These are phyloP conservation scores for Pseudozyma flocculosa DNA, from an alignment of 1,284 basidiomycete species.

Conservation along the genomic window DNA sequence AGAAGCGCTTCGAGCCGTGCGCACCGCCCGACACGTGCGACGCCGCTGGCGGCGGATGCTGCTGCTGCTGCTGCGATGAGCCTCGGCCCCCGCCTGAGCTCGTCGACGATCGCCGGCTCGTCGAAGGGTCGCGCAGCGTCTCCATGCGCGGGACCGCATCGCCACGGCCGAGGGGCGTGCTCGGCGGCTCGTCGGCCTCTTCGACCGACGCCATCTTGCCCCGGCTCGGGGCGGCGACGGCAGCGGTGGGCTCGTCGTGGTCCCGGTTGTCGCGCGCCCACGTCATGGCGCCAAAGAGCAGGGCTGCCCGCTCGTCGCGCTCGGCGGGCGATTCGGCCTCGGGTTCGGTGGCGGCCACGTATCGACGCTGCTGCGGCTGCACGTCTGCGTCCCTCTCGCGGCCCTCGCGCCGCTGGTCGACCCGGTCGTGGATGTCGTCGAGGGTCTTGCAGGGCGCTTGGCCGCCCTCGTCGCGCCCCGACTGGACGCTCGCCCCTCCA, in stretches of 20 bases:
- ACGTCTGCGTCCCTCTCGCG: too few relatives aligned
- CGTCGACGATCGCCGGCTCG: background rate
- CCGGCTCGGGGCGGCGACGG: background rate
- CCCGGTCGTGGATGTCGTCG: background rate
- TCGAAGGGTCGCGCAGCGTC: background rate
- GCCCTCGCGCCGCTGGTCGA: too few relatives aligned
- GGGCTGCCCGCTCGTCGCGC: conserved; percentile 18
- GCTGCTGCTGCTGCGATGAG: background rate
- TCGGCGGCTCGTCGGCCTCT: too few relatives aligned
- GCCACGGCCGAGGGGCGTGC: too few relatives aligned
- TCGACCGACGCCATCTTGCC: conserved; percentile 1
- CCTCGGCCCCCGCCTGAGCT: background rate
- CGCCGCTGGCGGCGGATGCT: background rate
- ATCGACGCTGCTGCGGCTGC: conserved; percentile 12
- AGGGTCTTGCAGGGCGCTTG: background rate
- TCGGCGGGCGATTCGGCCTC: conserved; percentile 29
- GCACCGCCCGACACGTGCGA: background rate
- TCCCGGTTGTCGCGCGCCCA: conserved; percentile 24
- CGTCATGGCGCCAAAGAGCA: conserved; percentile 38
- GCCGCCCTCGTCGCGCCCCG: background rate
- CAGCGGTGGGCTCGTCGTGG: conserved; percentile 3
- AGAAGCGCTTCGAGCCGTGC: conserved; percentile 10
- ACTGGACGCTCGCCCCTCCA: background rate
- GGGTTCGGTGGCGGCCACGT: conserved; percentile 19
- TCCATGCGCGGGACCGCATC: too few relatives aligned